phyloP scores from a whole-genome alignment of 2,329 filamentous ascomycete genomes.

The Colletotrichum falcatum region DNA sequence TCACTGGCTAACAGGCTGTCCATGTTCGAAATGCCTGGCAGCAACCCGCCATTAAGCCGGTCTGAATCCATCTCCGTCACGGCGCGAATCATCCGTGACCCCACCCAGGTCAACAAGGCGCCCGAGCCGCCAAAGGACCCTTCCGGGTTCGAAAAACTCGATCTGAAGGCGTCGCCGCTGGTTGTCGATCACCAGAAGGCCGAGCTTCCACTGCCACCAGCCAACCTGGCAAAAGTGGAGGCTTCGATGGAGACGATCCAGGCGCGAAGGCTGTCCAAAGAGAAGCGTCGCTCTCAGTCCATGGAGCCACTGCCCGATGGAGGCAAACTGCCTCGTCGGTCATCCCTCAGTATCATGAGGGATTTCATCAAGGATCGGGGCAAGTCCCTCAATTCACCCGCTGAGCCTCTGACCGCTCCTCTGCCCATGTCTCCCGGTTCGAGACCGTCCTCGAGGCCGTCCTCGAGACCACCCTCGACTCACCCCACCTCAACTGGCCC shows the following conservation, averaged over 20 bases:
- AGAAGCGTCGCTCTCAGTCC: slow-evolving; percentile 52
- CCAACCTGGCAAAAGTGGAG: slow-evolving; percentile 44
- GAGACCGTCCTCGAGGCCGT: slow-evolving; percentile 42
- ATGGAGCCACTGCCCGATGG: slow-evolving; percentile 50
- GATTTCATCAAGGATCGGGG: slow-evolving; percentile 72
- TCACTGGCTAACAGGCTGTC: slow-evolving; percentile 68
- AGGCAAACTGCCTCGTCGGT: slow-evolving; percentile 60
- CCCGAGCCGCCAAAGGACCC: slow-evolving; percentile 56
- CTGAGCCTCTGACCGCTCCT: slow-evolving; percentile 53
- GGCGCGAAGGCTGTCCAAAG: slow-evolving; percentile 61
- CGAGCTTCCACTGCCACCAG: slow-evolving; percentile 47
- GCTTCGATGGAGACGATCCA: slow-evolving; percentile 60
- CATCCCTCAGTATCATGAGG: slow-evolving; percentile 70
- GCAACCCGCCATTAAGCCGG: slow-evolving; percentile 57
- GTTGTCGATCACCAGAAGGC: slow-evolving; percentile 67
- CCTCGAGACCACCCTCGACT: slow-evolving; percentile 59
- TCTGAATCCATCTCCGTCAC: slow-evolving; percentile 90
- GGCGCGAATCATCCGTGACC: slow-evolving; percentile 82
- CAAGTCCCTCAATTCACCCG: slow-evolving; percentile 61
- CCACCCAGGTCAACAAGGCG: slow-evolving; percentile 56
- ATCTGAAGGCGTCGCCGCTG: slow-evolving; percentile 70
- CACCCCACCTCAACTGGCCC: slow-evolving; percentile 59
- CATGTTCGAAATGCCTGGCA: slow-evolving; percentile 61
- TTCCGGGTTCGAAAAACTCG: slow-evolving; percentile 60
- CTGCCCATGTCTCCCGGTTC: slow-evolving; percentile 46